Evolutionary conservation across 1,284 basidiomycete species (phyloP).

Genomic region (Cryptococcus jaspeensis): DNA sequence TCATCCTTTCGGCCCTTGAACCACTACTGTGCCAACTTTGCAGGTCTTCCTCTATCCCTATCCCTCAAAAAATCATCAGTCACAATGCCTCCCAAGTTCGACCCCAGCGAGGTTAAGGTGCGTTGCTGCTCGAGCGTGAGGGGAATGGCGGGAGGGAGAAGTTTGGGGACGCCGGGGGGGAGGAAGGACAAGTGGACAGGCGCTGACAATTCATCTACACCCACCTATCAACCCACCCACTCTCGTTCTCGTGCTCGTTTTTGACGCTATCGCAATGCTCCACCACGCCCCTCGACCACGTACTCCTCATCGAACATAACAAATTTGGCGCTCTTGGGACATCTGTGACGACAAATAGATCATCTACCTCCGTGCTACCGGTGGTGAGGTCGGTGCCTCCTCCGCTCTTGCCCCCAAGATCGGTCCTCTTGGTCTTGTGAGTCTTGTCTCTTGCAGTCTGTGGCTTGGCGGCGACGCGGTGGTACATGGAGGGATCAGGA

Average conservation of each 20-base stretch:
- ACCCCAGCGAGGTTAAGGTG: constrained; percentile 53
- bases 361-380: constrained; percentile 98
- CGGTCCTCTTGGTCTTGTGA: constrained; percentile 97
- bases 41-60: constrained; percentile 6
- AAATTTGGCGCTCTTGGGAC: background rate
- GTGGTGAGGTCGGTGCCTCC: constrained; percentile 99
- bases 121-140: background rate
- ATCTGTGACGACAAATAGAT: constrained; percentile 55
- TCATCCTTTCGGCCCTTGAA: background rate
- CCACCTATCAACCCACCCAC: background rate
- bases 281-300: background rate
- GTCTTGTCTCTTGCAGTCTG: constrained; percentile 45
- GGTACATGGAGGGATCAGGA: background rate
- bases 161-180: background rate
- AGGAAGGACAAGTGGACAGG: background rate
- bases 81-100: constrained; percentile 52
- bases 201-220: background rate
- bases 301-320: background rate
- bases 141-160: background rate
- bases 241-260: background rate
- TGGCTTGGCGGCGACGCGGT: background rate
- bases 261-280: background rate
- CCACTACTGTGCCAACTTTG: constrained; percentile 1
- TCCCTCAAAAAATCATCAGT: constrained; percentile 15
- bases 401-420: constrained; percentile 99